phyloP scores from a whole-genome alignment of 208 protist species.

The Acanthamoeba royreba region DNA sequence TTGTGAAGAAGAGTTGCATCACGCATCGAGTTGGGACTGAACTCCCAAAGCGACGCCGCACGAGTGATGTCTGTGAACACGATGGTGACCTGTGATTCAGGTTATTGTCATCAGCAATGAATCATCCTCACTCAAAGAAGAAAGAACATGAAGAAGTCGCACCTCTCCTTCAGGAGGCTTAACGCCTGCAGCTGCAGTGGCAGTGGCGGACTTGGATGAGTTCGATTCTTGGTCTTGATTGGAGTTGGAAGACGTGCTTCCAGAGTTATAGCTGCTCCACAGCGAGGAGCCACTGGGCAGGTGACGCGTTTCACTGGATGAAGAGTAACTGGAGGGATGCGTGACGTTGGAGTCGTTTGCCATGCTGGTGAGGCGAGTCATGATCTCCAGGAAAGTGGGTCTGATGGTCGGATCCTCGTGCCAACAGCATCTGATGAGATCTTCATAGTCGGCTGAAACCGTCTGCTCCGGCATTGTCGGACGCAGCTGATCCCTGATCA shows the following conservation, averaged over 20 bases:
- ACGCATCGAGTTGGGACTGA: neutral
- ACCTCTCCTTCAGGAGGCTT: neutral
- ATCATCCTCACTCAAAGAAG: neutral
- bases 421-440: neutral
- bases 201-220: neutral
- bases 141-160: neutral
- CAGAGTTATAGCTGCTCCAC: neutral
- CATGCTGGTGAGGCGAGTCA: neutral
- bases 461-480: neutral
- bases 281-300: neutral
- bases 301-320: neutral
- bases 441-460: neutral
- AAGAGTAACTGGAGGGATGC: neutral
- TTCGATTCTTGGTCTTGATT: neutral
- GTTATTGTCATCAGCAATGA: too few relatives aligned
- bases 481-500: neutral
- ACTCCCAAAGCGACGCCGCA: neutral
- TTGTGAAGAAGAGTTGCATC: conserved; percentile 35
- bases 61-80: neutral
- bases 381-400: neutral
- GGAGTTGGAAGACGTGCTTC: neutral
- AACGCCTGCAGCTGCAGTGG: neutral
- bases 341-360: neutral
- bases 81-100: conserved; percentile 30
- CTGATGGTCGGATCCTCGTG: neutral